Evolutionary conservation across 2,329 filamentous ascomycete species (phyloP), one percentile per base, ranked within the genome.

Genomic region (Aspergillus sp.): DNA sequence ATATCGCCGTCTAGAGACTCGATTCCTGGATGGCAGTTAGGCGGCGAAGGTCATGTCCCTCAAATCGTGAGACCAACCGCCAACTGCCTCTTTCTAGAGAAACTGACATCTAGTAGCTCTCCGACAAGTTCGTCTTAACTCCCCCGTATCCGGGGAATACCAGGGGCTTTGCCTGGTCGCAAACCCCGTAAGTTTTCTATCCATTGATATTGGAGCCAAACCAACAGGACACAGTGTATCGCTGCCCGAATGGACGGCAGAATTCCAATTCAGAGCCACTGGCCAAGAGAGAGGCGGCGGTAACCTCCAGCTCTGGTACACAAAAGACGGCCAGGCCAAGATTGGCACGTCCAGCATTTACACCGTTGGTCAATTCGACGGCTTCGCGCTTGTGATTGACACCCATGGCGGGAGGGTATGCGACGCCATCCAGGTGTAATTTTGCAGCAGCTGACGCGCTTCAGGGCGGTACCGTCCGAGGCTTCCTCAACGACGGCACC

Each of bases 221-320:
- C 15, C 14, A 15, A 8, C n/a, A 5, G 14, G 24, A 26, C 26
- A 22, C 25, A 75, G 47, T 10, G 39, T 60, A n/a, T 39, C 54
- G 3, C 67, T 79, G 39, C 61, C 69, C n/a, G 72, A 80, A 57
- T 98, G 86, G 86, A 73, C 76, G 6, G 77, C 79, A 31, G 84
- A 93, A 52, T 70, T 96, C 47, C 80, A 91, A 53, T 95, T 98
- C 62, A 77, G 91, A 45, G 84, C 80, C 32, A 85, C 76, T 40
- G 91, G 91, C 5, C 80, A 82, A 42, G 91, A 96, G 54, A 71
- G 84, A 47, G 86, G 80, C 31, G 78, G 80, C 36, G 91, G 91
- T 30, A 95, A 93, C 62, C 67, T 98, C 46, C 89, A 96, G 61
- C 71, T 98, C 50, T 98, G 91, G 91, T 85, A 93, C 52, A 79